Evolutionary conservation across 192 early-diverging fungal species (phyloP), one percentile per base, ranked within the genome.

Genomic region (Coemansia nantahalensis): DNA sequence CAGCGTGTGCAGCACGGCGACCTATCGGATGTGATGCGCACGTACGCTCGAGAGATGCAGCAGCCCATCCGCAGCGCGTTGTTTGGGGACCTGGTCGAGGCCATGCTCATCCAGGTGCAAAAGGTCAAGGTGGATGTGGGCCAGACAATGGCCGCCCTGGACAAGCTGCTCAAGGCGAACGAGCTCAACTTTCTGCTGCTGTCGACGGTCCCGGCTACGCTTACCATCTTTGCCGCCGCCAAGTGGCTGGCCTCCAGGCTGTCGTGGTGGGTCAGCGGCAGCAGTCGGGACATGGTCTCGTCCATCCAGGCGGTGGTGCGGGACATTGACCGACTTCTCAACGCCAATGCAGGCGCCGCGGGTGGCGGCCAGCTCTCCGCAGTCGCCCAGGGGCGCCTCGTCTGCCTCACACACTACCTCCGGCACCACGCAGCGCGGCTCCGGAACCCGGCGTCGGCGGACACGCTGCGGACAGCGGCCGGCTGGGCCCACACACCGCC

Each of bases 121-220:
- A 97, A 97, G 64, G 87, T 90, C 8, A 97, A 97, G 64, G 92
- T 97, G 0, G 94, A 97, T 64, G 82, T 91, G 23, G 91, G 91
- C 31, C 68, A 93, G 8, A 90, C 92, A 14, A 94, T 97, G 87
- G 77, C 89, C 0, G 93, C 94, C 0, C 59, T 97, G 18, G 92
- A 97, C 64, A 93, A 95, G 56, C 81, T 97, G 18, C 82, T 97
- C 42, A 86, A 86, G 50, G 85, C 94, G 0, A 97, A 97, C 65
- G 94, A 97, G 59, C 84, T 97, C 49, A 97, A 97, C 50, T 97
- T 97, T 82, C 84, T 90, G 10, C 85, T 97, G 46, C 59, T 97
- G 45, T 90, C 87, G 2, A 79, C 90, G 1, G 79, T 88, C 3
- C 91, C 91, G 5, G 82, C 89, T 33, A 71, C 90, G 7, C 26